Evolutionary conservation across 805 yeast species (phyloP), one percentile per base, ranked within the genome.

Genomic region (Danielia oregonensis): DNA sequence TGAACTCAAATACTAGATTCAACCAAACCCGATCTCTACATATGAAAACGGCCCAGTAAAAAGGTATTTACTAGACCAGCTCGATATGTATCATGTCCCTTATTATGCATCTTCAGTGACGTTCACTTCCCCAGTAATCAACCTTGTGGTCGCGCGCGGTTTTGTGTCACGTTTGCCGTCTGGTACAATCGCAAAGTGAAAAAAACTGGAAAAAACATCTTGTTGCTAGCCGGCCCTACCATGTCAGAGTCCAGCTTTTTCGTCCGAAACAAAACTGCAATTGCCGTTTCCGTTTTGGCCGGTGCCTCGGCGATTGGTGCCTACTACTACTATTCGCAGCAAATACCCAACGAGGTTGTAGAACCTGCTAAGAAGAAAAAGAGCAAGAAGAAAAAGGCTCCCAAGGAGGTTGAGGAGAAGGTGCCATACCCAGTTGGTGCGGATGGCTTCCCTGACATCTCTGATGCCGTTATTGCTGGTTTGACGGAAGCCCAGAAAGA

Each of bases 221-320:
- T 19, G 22, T 19, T 19, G 22, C n/a, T n/a, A n/a, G n/a, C n/a
- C n/a, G n/a, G n/a, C n/a, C n/a, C n/a, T 7, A 12, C 17, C 27
- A 47, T 47, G 51, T 47, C 51, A 15, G 48, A 47, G 32, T 32
- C 51, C 24, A 41, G 35, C 22, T 74, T 75, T 52, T 62, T 75
- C 37, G 61, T 69, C 32, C 61, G 70, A 45, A 74, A 82, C 65
- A 81, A 73, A 57, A 64, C 76, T n/a, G 84, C 82, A 26, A 70
- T 83, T 35, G 63, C 77, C 21, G 74, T 82, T 29, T 69, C 86
- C 8, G 74, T 79, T 6, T 72, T 79, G 42, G 83, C 83, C 32
- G 76, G 78, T 39, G 73, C 77, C 33, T 72, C 81, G 24, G 86
- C 81, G 19, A 72, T 75, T 23, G 79, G 82, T 36, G 82, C 85